These are phyloP conservation scores for Drechslerella dactyloides DNA, from an alignment of 2,329 filamentous ascomycete species.

Conservation along the genomic window DNA sequence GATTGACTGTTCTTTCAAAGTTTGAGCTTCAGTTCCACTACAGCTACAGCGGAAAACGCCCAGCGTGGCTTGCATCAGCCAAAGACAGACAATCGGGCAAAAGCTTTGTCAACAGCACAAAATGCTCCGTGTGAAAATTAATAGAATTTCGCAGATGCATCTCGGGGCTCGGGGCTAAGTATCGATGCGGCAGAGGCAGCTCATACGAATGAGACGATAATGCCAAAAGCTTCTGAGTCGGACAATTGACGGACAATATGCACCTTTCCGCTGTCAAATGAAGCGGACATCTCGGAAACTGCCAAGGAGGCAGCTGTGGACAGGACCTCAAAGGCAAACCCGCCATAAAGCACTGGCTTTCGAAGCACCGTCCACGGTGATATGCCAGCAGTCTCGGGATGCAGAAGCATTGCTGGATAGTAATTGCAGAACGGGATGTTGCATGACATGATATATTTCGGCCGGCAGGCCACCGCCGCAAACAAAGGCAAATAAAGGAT, in stretches of 20 bases:
- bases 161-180: neutral
- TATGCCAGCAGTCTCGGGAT: neutral
- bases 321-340: neutral
- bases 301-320: neutral
- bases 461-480: neutral
- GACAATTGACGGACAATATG: conserved; percentile 28
- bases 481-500: neutral
- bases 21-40: conserved; percentile 21
- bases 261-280: conserved; percentile 32
- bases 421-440: neutral
- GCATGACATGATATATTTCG: neutral
- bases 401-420: neutral
- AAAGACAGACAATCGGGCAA: conserved; percentile 16
- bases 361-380: neutral
- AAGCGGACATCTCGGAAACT: neutral
- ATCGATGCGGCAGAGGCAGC: neutral
- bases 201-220: neutral
- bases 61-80: conserved; percentile 24
- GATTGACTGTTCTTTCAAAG: neutral
- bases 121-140: conserved; percentile 15
- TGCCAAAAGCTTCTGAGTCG: conserved; percentile 23
- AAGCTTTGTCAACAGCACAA: conserved; percentile 10
- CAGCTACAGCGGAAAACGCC: conserved; percentile 4
- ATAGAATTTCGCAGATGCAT: neutral
- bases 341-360: neutral